These are phyloP conservation scores for Trametes elegans DNA, from an alignment of 768 basidiomycete genomes.

Conservation along the genomic window DNA sequence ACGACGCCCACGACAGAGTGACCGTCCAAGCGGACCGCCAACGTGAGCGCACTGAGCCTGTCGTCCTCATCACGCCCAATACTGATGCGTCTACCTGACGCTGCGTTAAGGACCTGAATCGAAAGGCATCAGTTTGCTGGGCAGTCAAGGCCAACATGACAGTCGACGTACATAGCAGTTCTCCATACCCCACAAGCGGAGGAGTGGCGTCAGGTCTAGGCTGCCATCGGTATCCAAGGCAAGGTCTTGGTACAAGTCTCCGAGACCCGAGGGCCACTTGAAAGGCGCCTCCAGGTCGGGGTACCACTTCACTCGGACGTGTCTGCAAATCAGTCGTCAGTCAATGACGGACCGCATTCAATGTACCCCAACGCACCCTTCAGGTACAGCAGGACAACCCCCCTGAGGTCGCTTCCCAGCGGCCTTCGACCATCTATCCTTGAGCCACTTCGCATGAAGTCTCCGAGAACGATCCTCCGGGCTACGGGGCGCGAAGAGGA, in stretches of 20 bases:
- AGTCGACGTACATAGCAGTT: slow-evolving; percentile 12
- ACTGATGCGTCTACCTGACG: neutral
- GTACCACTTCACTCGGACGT: slow-evolving; percentile 10
- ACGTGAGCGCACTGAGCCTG: neutral
- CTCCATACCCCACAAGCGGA: slow-evolving; percentile 9
- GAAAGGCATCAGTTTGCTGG: neutral
- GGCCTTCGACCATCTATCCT: neutral
- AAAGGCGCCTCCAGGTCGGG: neutral
- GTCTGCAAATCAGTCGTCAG: neutral
- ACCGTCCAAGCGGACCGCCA: neutral
- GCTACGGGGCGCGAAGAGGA: neutral
- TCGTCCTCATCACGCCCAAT: neutral
- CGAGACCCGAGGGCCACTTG: neutral
- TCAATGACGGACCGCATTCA: no score
- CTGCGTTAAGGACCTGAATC: neutral
- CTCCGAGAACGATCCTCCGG: neutral
- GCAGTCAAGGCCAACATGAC: neutral
- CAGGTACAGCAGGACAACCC: neutral
- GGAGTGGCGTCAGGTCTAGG: slow-evolving; percentile 7
- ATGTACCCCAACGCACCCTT: neutral
- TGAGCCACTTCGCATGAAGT: neutral
- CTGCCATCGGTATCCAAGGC: neutral
- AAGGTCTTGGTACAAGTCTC: neutral
- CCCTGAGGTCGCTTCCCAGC: neutral
- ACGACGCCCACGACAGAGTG: neutral